Percentiles rank a stretch among this genome's conserved stretches.
These are phyloP conservation scores for Borovskyia barvae DNA, from an alignment of 208 protist genomes.

Conservation along the genomic window DNA sequence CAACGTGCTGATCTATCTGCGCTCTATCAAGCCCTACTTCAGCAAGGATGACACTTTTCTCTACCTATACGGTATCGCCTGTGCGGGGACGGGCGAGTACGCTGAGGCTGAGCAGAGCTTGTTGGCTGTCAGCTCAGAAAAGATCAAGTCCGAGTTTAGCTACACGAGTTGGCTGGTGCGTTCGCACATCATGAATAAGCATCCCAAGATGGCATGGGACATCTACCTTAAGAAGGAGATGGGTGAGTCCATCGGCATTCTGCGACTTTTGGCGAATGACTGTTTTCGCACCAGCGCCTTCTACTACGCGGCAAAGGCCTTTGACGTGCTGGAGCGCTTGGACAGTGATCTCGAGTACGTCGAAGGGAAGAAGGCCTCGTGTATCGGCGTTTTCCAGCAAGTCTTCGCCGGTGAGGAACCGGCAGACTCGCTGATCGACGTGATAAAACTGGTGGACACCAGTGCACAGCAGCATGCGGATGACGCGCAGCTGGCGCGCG, in stretches of 20 bases:
- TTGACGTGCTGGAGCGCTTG: constrained; percentile 96
- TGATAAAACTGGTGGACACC: constrained; percentile 91
- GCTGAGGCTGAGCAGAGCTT: constrained; percentile 89
- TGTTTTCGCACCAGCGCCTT: constrained; percentile 95
- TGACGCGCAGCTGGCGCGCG: constrained; percentile 43
- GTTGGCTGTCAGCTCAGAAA: constrained; percentile 84
- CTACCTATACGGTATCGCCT: constrained; percentile 92
- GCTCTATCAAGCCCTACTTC: constrained; percentile 96
- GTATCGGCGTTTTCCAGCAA: constrained; percentile 96
- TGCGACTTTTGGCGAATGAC: constrained; percentile 97
- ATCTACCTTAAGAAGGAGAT: constrained; percentile 97
- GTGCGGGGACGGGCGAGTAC: constrained; percentile 81
- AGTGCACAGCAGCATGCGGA: constrained; percentile 74
- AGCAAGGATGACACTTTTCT: constrained; percentile 94
- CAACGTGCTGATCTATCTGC: constrained; percentile 96
- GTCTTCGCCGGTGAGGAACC: constrained; percentile 91
- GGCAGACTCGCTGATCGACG: constrained; percentile 86
- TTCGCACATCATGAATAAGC: constrained; percentile 94
- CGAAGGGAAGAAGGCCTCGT: constrained; percentile 96
- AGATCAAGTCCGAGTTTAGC: constrained; percentile 90
- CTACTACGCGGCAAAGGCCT: constrained; percentile 97
- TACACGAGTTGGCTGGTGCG: constrained; percentile 94
- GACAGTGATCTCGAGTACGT: constrained; percentile 95
- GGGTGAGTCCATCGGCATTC: constrained; percentile 91
- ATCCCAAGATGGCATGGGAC: constrained; percentile 95